Conservation (phyloP, 805 yeast genomes). For the Lachancea dasiensis region DNA sequence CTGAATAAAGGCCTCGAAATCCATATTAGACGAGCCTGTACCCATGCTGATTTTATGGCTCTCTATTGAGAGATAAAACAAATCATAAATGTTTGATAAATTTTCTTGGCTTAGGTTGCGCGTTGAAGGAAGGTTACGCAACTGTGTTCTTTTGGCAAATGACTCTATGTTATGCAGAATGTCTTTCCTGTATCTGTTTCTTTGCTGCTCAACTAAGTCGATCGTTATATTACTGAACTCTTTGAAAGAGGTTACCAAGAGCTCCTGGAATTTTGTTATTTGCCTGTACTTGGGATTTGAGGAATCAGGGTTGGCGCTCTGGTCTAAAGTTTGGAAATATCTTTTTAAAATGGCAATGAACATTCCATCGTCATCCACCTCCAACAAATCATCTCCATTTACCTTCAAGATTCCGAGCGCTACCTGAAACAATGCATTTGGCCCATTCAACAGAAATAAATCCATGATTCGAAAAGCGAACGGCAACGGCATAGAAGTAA, state of each 20-base stretch:
- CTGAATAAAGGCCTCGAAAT: conserved; percentile 58
- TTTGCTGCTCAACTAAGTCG: conserved; percentile 58
- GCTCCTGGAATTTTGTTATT: conserved; percentile 81
- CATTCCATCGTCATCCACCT: conserved; percentile 85
- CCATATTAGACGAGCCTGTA: conserved; percentile 61
- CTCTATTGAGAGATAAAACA: conserved; percentile 72
- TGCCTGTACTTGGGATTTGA: conserved; percentile 55
- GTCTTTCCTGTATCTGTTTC: conserved; percentile 64
- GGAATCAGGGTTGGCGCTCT: conserved; percentile 70
- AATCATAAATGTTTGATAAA: conserved; percentile 71
- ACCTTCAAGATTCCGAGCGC: conserved; percentile 85
- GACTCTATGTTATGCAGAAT: conserved; percentile 82
- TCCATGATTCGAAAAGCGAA: conserved; percentile 90
- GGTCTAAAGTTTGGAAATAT: conserved; percentile 71
- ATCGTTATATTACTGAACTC: conserved; percentile 82
- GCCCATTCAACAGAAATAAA: conserved; percentile 83
- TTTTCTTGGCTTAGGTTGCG: conserved; percentile 52
- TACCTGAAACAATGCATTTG: conserved; percentile 83
- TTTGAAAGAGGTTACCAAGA: conserved; percentile 85
- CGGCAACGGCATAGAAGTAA: conserved; percentile 90
- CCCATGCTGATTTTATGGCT: conserved; percentile 53
- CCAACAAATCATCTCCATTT: conserved; percentile 77
- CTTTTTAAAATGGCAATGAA: conserved; percentile 80
- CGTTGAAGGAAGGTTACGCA: conserved; percentile 77
- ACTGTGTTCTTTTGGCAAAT: conserved; percentile 86